Evolutionary conservation across 1,139 yeast genomes (phyloP), one percentile per base, ranked within the genome.

Genomic region (Hemisphaericaspora xylofermentans): DNA sequence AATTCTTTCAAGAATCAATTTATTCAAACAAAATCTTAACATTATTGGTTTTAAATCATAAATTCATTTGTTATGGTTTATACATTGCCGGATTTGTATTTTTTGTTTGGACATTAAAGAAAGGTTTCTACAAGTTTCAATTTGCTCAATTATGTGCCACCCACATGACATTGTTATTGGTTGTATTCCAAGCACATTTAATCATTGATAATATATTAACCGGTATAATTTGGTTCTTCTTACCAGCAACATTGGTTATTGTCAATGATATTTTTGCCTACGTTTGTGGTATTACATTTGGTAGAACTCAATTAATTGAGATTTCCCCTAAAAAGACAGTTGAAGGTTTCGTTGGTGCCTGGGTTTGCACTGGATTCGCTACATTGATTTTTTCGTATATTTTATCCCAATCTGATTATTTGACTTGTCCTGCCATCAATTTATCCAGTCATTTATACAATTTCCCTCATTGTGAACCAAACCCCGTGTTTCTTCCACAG

Each of bases 281-380:
- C 61, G 72, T 93, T 44, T 93, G 98, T 68, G 99, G 99, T 38
- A 93, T 93, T 52, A 88, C 98, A 1, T 89, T 93, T 67, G 99
- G 99, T 39, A 80, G 76, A 49, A 91, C 98, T 37, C 96, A 88
- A 59, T 78, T 93, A 56, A 88, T 94, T 56, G 91, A 87, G 43
- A 88, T 93, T 50, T 88, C 96, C 13, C 98, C 99, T 39, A 93
- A 93, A 64, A 93, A 93, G 68, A 93, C 99, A 1, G 91, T 91
- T 21, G 99, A 93, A 66, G 99, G 99, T 2, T 93, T 93, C 58
- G 68, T 91, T 36, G 99, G 99, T 41, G 99, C 98, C 17, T 93
- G 98, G 98, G 66, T 88, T 39, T 91, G 95, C 61, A 93, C 99
- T 10, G 82, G 88, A 6, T 47, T 86, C 37, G 82, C 88, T 46